A percentile compares a stretch with the other conserved stretches of the same genome.
Evolutionary conservation across 2,329 filamentous ascomycete species (phyloP).

Genomic region (Colletotrichum agaves): DNA sequence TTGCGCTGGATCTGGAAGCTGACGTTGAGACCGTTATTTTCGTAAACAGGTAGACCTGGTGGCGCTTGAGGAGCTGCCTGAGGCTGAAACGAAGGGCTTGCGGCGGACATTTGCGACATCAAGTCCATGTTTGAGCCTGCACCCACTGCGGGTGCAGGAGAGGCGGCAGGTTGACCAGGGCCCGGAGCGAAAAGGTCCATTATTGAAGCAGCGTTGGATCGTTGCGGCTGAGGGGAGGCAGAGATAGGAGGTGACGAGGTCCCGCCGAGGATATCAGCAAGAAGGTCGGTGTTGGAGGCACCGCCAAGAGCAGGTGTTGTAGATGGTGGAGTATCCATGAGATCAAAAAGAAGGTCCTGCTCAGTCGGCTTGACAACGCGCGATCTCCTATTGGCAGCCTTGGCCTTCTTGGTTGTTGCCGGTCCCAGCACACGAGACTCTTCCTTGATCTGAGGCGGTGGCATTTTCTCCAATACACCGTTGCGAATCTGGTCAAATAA

Average conservation of each 20-base stretch:
- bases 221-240: conserved; percentile 62
- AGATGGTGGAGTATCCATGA: conserved; percentile 80
- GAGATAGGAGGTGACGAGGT: conserved; percentile 59
- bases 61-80: conserved; percentile 53
- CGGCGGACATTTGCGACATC: conserved; percentile 57
- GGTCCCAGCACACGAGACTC: conserved; percentile 91
- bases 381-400: conserved; percentile 77
- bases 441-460: conserved; percentile 94
- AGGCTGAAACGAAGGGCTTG: conserved; percentile 46
- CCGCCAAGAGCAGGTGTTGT: conserved; percentile 61
- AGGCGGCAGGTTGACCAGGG: conserved; percentile 39
- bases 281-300: conserved; percentile 82
- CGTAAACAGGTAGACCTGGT: conserved; percentile 79
- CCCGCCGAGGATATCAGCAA: conserved; percentile 91
- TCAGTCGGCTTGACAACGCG: conserved; percentile 86
- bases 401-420: conserved; percentile 70
- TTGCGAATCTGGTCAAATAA: conserved; percentile 85
- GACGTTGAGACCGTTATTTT: conserved; percentile 85
- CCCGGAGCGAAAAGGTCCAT: conserved; percentile 83
- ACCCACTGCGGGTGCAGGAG: conserved; percentile 47
- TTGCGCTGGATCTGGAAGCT: conserved; percentile 87
- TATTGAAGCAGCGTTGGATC: conserved; percentile 75
- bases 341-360: conserved; percentile 88
- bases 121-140: conserved; percentile 56
- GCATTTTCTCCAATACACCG: conserved; percentile 97